phyloP scores from a whole-genome alignment of 2,329 filamentous ascomycete species.

The Xylariaceae sp. region DNA sequence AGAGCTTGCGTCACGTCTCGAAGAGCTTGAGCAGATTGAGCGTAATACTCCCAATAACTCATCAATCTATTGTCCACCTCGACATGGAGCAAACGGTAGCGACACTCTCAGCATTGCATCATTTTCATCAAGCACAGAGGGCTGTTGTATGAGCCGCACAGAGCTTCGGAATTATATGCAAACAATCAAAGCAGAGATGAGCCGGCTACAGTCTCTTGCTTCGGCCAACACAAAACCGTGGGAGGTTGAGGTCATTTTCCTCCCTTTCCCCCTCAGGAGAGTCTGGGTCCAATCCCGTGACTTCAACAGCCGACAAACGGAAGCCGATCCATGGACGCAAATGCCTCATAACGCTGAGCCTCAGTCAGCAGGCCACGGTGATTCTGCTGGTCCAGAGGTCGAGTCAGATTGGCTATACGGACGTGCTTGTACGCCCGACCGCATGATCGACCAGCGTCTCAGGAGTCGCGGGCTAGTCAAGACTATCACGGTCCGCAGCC shows the following conservation, averaged over 20 bases:
- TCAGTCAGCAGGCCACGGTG: constrained; percentile 43
- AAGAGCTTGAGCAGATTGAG: constrained; percentile 53
- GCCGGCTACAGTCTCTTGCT: constrained; percentile 51
- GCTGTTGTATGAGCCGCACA: constrained; percentile 36
- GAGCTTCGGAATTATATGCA: constrained; percentile 49
- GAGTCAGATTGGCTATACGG: constrained; percentile 60
- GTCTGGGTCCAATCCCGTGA: constrained; percentile 49
- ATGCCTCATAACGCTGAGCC: constrained; percentile 46
- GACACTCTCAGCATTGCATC: constrained; percentile 44
- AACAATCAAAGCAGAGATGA: constrained; percentile 45
- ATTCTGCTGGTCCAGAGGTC: constrained; percentile 43
- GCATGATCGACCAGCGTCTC: constrained; percentile 64
- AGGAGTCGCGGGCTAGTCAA: constrained; percentile 67
- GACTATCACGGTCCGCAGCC: constrained; percentile 54
- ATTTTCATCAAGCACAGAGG: constrained; percentile 40
- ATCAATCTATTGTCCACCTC: constrained; percentile 35
- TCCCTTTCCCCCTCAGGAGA: constrained; percentile 61
- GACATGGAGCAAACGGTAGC: constrained; percentile 38
- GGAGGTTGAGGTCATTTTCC: constrained; percentile 69
- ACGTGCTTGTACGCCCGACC: constrained; percentile 60
- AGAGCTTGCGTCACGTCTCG: constrained; percentile 60
- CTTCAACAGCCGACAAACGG: constrained; percentile 39
- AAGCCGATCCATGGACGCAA: constrained; percentile 51
- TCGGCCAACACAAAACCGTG: constrained; percentile 58
- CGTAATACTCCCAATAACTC: constrained; percentile 41